Evolutionary conservation across 2,329 filamentous ascomycete species (phyloP).

Genomic region (Trichoderma lentiforme): DNA sequence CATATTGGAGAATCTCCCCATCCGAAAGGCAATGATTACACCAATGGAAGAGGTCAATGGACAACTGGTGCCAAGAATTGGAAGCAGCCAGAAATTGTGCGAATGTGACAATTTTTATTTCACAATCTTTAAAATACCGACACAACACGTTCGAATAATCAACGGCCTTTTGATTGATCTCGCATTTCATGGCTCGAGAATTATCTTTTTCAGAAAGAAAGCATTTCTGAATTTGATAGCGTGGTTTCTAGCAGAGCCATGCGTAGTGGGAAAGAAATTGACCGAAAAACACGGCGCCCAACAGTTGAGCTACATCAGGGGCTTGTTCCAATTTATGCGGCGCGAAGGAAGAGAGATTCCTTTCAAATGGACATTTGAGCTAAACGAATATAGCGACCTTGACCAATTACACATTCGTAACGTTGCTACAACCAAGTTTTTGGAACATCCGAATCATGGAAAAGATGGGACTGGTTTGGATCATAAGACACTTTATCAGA

Average conservation of each 20-base stretch:
- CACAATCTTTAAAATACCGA: not conserved
- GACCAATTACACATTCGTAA: not conserved
- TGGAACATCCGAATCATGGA: not conserved
- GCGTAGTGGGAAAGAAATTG: not conserved
- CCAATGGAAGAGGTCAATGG: not conserved
- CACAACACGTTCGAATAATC: not conserved
- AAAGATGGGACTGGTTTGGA: not conserved
- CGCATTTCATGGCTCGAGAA: slow-evolving; percentile 3
- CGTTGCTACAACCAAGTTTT: not conserved
- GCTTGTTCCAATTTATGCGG: not conserved
- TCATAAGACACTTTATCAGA: not conserved
- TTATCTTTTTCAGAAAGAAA: not conserved
- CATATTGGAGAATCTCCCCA: not conserved
- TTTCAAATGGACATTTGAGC: not conserved
- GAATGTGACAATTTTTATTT: not conserved
- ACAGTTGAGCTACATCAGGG: not conserved
- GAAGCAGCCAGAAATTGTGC: not conserved
- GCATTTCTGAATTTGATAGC: not conserved
- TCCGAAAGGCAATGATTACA: not conserved
- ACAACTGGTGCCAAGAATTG: not conserved
- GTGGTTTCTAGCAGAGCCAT: not conserved
- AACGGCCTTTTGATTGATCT: slow-evolving; percentile 2
- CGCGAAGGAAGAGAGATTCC: not conserved
- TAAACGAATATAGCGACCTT: not conserved
- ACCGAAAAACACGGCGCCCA: not conserved